These are phyloP conservation scores for Neospermospora avenae DNA, from an alignment of 2,329 filamentous ascomycete species.

Conservation along the genomic window DNA sequence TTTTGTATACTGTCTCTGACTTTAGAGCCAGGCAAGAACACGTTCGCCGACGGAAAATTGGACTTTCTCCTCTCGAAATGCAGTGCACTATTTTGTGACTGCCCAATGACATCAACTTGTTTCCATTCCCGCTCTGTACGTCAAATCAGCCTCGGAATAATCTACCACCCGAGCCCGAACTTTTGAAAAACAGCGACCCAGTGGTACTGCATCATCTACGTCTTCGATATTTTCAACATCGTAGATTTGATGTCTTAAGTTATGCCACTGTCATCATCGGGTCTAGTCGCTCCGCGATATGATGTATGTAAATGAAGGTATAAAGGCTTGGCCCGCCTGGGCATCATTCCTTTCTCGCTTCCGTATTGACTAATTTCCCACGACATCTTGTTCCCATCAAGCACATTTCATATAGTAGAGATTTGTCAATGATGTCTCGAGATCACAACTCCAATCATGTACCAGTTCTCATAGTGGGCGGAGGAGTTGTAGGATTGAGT, in stretches of 20 bases:
- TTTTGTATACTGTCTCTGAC: too few relatives aligned
- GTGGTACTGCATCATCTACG: not conserved
- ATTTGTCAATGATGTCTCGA: not conserved
- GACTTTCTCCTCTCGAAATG: too few relatives aligned
- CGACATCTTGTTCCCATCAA: not conserved
- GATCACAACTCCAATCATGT: not conserved
- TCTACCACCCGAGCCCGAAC: not conserved
- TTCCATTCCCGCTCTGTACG: not conserved
- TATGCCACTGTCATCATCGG: not conserved
- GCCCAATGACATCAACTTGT: not conserved
- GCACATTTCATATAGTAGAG: not conserved
- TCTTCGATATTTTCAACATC: not conserved
- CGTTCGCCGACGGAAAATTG: too few relatives aligned
- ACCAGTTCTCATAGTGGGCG: conserved; percentile 37
- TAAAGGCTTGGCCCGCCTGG: not conserved
- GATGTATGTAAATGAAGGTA: not conserved
- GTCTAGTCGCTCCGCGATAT: not conserved
- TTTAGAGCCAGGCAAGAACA: too few relatives aligned
- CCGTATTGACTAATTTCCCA: not conserved
- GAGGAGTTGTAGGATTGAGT: conserved; percentile 40
- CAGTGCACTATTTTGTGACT: too few relatives aligned
- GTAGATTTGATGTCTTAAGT: not conserved
- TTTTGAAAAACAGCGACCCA: not conserved
- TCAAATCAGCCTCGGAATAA: not conserved
- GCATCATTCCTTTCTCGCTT: not conserved